These are phyloP conservation scores for Nothomitra cinnamomea DNA, from an alignment of 2,329 filamentous ascomycete species.

Conservation along the genomic window DNA sequence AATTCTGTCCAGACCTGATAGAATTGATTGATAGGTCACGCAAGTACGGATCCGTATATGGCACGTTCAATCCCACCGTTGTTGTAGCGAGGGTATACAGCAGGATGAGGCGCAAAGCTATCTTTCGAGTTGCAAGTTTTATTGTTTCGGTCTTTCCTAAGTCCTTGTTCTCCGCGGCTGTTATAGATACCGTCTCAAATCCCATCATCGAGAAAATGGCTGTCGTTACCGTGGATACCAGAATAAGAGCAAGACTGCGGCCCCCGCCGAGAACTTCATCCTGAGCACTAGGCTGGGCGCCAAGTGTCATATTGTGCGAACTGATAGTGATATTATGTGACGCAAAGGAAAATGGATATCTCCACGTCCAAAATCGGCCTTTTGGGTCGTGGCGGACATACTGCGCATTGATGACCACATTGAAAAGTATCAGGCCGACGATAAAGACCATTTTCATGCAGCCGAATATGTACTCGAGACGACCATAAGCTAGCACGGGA, in stretches of 20 bases:
- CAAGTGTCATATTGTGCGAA: too few species aligned
- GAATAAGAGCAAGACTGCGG: too few species aligned
- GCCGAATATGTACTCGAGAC: conserved; percentile 24
- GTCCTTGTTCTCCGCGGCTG: conserved; percentile 21
- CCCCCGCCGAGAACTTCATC: too few species aligned
- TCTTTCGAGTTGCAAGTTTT: conserved; percentile 26
- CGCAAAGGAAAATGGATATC: conserved; percentile 19
- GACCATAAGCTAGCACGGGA: conserved; percentile 19
- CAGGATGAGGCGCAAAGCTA: conserved; percentile 21
- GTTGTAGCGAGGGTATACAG: conserved; percentile 16
- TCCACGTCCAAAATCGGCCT: conserved; percentile 19
- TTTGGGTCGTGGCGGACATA: conserved; percentile 12
- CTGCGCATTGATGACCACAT: conserved; percentile 17
- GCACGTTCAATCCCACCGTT: conserved; percentile 20
- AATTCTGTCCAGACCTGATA: conserved; percentile 21
- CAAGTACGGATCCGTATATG: conserved; percentile 23
- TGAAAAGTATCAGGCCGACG: conserved; percentile 20
- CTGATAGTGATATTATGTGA: conserved; percentile 17
- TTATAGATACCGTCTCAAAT: conserved; percentile 25
- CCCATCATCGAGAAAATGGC: conserved; percentile 21
- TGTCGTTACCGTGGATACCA: conserved; percentile 1
- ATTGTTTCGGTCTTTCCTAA: conserved; percentile 23
- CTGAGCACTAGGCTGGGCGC: too few species aligned
- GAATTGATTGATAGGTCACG: conserved; percentile 17
- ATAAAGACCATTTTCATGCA: conserved; percentile 23